Conservation (phyloP, 176 grass and related monocot genomes). For the Carex littledalei region DNA sequence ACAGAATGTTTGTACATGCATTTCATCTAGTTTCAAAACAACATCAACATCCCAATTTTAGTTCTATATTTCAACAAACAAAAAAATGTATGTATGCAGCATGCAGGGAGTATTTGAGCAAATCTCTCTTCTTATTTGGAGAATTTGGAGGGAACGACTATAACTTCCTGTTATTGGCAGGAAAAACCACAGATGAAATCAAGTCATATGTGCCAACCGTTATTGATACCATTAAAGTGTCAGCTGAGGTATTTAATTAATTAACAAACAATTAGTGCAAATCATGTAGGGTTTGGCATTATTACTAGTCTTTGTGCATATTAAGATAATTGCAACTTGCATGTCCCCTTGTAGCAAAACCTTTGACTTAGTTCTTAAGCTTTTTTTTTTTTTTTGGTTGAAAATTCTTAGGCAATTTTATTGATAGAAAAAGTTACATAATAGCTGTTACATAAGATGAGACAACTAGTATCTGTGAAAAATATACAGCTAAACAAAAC, state of each 20-base stretch:
- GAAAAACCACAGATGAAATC: slow-evolving; percentile 44
- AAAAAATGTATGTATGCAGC: slow-evolving; percentile 14
- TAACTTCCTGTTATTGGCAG: slow-evolving; percentile 53
- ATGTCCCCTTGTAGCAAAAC: not conserved
- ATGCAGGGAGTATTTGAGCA: slow-evolving; percentile 45
- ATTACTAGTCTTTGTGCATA: not conserved
- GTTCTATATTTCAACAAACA: not conserved
- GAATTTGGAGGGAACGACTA: slow-evolving; percentile 97
- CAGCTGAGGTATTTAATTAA: slow-evolving; percentile 31
- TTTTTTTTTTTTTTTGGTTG: not conserved
- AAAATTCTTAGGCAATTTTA: too few relatives aligned
- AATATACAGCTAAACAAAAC: too few relatives aligned
- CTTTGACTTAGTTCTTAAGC: not conserved
- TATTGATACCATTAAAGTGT: slow-evolving; percentile 35
- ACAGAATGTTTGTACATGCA: slow-evolving; percentile 26
- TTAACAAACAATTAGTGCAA: not conserved
- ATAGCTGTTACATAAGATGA: too few relatives aligned
- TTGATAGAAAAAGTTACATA: too few relatives aligned
- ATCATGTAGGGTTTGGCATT: not conserved
- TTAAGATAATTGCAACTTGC: not conserved
- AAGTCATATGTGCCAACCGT: slow-evolving; percentile 45
- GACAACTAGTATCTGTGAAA: too few relatives aligned
- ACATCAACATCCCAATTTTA: not conserved
- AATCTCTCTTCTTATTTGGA: slow-evolving; percentile 71
- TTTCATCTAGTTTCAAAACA: not conserved